Evolutionary conservation across 2,329 filamentous ascomycete species (phyloP).

Genomic region (Pseudocercospora vitis): DNA sequence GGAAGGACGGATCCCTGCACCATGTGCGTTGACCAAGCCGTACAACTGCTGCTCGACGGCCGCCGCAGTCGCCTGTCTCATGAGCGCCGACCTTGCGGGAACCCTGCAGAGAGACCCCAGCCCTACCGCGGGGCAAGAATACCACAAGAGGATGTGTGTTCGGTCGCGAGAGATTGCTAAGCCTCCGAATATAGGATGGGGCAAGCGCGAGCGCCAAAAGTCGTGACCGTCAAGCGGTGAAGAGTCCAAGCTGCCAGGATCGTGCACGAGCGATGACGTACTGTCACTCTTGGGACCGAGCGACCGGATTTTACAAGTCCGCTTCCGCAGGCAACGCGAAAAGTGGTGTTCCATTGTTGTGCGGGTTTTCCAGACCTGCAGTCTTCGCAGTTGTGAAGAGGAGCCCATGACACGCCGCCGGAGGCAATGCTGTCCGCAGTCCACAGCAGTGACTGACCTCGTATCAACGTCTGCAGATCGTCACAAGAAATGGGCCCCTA

Average conservation of each 20-base stretch:
- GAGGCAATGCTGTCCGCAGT: too few relatives aligned
- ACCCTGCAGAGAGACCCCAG: conserved; percentile 8
- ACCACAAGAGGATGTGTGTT: conserved; percentile 9
- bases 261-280: conserved; percentile 6
- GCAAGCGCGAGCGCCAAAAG: conserved; percentile 1
- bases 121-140: conserved; percentile 7
- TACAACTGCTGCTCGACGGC: conserved; percentile 7
- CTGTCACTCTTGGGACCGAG: not conserved
- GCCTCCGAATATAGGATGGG: conserved; percentile 10
- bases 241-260: not conserved
- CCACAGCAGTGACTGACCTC: not conserved
- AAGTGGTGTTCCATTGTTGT: conserved; percentile 3
- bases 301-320: conserved; percentile 6
- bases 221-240: conserved; percentile 3
- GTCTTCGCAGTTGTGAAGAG: too few relatives aligned
- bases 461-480: not conserved
- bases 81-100: conserved; percentile 7
- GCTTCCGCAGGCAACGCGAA: conserved; percentile 6
- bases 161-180: conserved; percentile 11
- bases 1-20: conserved; percentile 25
- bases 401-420: too few relatives aligned
- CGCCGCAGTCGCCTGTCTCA: conserved; percentile 6
- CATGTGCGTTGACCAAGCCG: conserved; percentile 8
- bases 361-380: too few relatives aligned
- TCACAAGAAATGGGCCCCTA: not conserved